These are phyloP conservation scores for Rhizophagus prolifer DNA, from an alignment of 192 early-diverging fungal genomes.

Conservation along the genomic window DNA sequence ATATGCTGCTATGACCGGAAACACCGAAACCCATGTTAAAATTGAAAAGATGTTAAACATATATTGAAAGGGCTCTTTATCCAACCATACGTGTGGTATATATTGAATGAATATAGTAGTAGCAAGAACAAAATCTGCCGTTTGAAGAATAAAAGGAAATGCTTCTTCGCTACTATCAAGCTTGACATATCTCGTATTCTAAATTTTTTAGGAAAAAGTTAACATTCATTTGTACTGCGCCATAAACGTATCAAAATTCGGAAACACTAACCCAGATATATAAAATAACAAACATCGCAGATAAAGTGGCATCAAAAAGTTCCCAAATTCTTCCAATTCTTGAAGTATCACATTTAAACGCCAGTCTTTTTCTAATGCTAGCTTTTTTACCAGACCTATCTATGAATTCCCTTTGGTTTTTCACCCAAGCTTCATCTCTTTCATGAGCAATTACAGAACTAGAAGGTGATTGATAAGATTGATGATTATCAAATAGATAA, in stretches of 20 bases:
- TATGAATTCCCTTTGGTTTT: slow-evolving; percentile 6
- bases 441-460: not conserved
- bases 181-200: slow-evolving; percentile 52
- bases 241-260: not conserved
- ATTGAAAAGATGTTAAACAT: slow-evolving; percentile 52
- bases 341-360: not conserved
- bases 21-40: slow-evolving; percentile 55
- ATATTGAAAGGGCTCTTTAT: slow-evolving; percentile 52
- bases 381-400: not conserved
- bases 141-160: slow-evolving; percentile 49
- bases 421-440: slow-evolving; percentile 5
- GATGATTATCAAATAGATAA: not conserved
- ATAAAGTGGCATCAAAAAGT: slow-evolving; percentile 53
- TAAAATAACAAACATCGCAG: slow-evolving; percentile 43
- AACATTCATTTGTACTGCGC: not conserved
- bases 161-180: slow-evolving; percentile 32
- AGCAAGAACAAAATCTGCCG: slow-evolving; percentile 47
- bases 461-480: not conserved
- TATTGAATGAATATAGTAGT: slow-evolving; percentile 54
- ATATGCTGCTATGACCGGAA: slow-evolving; percentile 52
- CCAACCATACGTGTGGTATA: slow-evolving; percentile 59
- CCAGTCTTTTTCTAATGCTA: not conserved
- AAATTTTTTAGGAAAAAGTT: slow-evolving; percentile 5
- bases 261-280: slow-evolving; percentile 44
- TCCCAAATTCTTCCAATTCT: slow-evolving; percentile 55